A percentile compares a stretch with the other conserved stretches of the same genome.
phyloP scores from a whole-genome alignment of 2,329 filamentous ascomycete species.

The Penicillium sp. region DNA sequence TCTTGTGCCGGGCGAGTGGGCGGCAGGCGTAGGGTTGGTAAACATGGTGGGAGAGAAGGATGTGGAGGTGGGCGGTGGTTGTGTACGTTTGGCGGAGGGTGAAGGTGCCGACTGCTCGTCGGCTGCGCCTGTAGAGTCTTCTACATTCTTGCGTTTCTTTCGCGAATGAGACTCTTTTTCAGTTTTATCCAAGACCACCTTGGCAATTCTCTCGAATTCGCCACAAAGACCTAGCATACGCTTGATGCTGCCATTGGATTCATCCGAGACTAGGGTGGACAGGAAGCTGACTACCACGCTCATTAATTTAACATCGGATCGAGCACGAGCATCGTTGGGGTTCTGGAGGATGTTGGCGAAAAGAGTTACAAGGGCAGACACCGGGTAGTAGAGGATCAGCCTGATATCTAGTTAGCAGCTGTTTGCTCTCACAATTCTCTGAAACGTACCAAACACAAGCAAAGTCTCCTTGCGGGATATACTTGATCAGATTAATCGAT shows the following conservation, averaged over 20 bases:
- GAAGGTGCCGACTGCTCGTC: constrained; percentile 16
- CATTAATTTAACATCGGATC: constrained; percentile 89
- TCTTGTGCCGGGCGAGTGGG: constrained; percentile 18
- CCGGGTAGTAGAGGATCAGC: constrained; percentile 95
- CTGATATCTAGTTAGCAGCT: constrained; percentile 36
- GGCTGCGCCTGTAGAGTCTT: constrained; percentile 33
- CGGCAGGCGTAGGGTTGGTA: constrained; percentile 19
- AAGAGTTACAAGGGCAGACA: constrained; percentile 88
- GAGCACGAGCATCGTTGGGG: constrained; percentile 81
- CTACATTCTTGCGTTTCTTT: constrained; percentile 77
- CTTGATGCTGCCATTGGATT: constrained; percentile 84
- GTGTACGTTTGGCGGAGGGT: constrained; percentile 31
- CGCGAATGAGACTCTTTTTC: constrained; percentile 79
- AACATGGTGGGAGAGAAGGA: constrained; percentile 32
- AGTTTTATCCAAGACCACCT: constrained; percentile 83
- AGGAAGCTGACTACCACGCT: constrained; percentile 89
- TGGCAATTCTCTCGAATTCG: constrained; percentile 95
- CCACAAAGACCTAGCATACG: constrained; percentile 91
- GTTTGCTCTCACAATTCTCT: neutral
- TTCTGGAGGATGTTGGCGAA: constrained; percentile 98
- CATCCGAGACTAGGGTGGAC: constrained; percentile 82
- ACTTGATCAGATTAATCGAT: constrained; percentile 90
- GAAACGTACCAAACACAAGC: constrained; percentile 85
- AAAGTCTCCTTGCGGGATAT: constrained; percentile 92
- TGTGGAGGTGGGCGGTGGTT: constrained; percentile 18